Base-by-base conservation (phyloP, 2,329 filamentous ascomycete species). In the Trichoderma koningii region DNA sequence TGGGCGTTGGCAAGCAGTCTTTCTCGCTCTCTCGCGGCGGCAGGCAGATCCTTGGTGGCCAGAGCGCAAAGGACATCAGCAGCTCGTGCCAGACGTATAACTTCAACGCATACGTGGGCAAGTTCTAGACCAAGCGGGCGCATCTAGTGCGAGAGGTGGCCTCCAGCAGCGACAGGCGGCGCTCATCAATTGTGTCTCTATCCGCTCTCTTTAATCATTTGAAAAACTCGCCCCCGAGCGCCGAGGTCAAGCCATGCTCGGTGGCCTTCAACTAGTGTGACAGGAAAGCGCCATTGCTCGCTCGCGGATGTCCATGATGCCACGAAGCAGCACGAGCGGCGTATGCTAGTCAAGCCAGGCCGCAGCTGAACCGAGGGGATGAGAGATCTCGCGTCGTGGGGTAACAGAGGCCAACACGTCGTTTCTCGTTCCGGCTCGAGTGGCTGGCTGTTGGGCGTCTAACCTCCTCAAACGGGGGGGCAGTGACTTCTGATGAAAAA, bases 81-180 rank as follows among this genome's bases (percentile, higher is more conserved):
- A 61, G 52, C 45, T 66, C 64, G 17, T 70, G 68, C 62, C 44
- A 52, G 47, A 67, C 61, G 1, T 70, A 64, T 55, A 70, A 70
- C 56, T 71, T 66, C 44, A 70, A 71, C 59, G 67, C 68, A 15
- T 71, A 70, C 19, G 69, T 70, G n/a, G 68, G 69, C 19, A 66
- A 66, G 17, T 69, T 70, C 34, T 63, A 47, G 52, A 19, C 45
- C 42, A 41, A 44, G 56, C 26, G 34, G 28, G 38, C 12, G 15
- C 34, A 38, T 41, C 17, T 23, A 28, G 21, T n/a, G 28, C 6
- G 14, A 15, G 53, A 41, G 19, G 19, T 19, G 44, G 17, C 53
- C 21, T 21, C 23, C 10, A 15, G 30, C 50, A 42, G 57, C 34
- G 34, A 30, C 34, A 42, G 38, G 7, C 34, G 14, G 34, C 34